These are phyloP conservation scores for Cupressus sempervirens DNA, from an alignment of 75 land plant genomes.

Conservation along the genomic window DNA sequence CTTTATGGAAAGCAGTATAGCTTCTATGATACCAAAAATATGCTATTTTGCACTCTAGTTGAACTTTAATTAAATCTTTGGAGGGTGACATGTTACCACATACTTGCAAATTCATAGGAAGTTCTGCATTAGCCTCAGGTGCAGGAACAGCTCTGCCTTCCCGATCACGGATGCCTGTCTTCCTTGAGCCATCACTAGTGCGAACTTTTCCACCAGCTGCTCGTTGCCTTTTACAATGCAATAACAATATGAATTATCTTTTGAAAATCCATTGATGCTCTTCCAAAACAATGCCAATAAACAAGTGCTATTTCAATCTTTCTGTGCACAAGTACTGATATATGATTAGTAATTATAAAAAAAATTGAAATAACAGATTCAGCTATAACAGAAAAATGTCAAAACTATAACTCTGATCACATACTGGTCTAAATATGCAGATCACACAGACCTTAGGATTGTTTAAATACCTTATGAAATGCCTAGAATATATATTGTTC, in stretches of 20 bases:
- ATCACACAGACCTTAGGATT: no score
- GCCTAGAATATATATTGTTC: no score
- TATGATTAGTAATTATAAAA: background rate
- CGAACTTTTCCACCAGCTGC: conserved; percentile 41
- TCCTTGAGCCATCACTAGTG: conserved; percentile 37
- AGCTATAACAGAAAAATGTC: background rate
- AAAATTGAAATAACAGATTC: background rate
- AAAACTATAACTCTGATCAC: no score
- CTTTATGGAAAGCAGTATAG: background rate
- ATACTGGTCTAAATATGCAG: no score
- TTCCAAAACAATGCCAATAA: background rate
- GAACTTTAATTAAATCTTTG: background rate
- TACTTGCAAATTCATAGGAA: conserved; percentile 69
- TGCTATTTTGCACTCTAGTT: background rate
- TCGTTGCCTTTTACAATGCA: conserved; percentile 37
- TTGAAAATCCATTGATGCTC: background rate
- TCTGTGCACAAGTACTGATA: background rate
- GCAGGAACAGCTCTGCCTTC: conserved; percentile 65
- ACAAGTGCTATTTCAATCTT: background rate
- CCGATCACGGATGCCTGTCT: conserved; percentile 39
- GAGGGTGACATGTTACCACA: conserved; percentile 7
- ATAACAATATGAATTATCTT: background rate
- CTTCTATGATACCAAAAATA: background rate
- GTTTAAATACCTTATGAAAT: no score
- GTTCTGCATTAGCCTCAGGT: conserved; percentile 85